Conservation (phyloP, 345 rosid species). For the Euphorbia tirucalli region DNA sequence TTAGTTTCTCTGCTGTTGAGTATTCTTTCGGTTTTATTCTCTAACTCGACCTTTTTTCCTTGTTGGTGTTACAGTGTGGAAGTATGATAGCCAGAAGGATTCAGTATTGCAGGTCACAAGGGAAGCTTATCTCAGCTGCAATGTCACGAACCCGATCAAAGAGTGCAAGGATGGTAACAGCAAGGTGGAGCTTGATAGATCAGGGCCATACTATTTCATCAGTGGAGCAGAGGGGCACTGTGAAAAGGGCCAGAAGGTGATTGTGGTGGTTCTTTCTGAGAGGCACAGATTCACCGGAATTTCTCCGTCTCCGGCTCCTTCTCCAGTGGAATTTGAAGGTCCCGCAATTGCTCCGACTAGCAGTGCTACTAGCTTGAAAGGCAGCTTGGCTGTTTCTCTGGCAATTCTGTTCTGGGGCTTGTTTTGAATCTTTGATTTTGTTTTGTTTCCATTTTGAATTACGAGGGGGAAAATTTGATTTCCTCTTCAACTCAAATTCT, state of each 20-base stretch:
- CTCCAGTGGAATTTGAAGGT: conserved; percentile 52
- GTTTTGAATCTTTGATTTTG: conserved; percentile 18
- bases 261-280: conserved; percentile 54
- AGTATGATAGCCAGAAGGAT: conserved; percentile 61
- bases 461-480: conserved; percentile 2
- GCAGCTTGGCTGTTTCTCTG: conserved; percentile 15
- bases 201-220: conserved; percentile 75
- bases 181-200: conserved; percentile 52
- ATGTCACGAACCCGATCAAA: conserved; percentile 48
- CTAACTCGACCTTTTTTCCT: too few relatives aligned
- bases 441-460: not conserved
- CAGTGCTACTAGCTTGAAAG: conserved; percentile 29
- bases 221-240: conserved; percentile 76
- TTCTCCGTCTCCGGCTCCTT: conserved; percentile 81
- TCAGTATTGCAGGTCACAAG: conserved; percentile 67
- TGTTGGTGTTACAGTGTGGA: conserved; percentile 47
- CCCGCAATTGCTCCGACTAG: conserved; percentile 69
- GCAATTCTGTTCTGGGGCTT: conserved; percentile 28
- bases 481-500: not conserved
- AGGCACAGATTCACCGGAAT: conserved; percentile 29
- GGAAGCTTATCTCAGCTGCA: conserved; percentile 62
- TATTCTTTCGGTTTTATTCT: too few relatives aligned
- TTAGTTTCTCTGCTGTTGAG: too few relatives aligned
- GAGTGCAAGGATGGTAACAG: conserved; percentile 67
- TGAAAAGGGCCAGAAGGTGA: conserved; percentile 71